Conservation (phyloP, 176 grass and related monocot genomes). For the Sorghum bicolor region DNA sequence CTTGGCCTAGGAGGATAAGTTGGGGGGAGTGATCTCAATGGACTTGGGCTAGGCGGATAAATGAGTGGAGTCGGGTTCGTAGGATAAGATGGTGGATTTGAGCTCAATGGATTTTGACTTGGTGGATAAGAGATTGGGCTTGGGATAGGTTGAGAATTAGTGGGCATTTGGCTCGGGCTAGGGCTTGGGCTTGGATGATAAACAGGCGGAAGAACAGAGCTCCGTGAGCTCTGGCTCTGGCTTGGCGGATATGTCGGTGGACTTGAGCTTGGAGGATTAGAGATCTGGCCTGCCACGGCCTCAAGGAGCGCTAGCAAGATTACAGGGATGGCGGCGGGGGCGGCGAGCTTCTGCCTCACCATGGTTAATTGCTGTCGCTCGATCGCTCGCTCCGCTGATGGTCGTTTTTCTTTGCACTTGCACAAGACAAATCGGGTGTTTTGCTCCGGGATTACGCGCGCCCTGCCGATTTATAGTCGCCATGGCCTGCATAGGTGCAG, state of each 20-base stretch:
- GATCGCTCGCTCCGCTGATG: too few relatives aligned
- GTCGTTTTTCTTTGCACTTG: too few relatives aligned
- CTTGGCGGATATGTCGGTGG: too few relatives aligned
- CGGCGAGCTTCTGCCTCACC: neutral
- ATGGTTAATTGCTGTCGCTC: neutral
- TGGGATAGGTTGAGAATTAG: too few relatives aligned
- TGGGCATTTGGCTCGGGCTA: too few relatives aligned
- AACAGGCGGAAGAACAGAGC: too few relatives aligned
- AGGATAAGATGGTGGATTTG: neutral
- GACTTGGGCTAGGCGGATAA: neutral
- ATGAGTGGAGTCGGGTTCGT: neutral
- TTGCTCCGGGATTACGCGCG: neutral
- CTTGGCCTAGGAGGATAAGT: neutral
- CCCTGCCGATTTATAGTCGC: neutral
- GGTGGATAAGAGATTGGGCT: neutral
- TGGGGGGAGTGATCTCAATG: too few relatives aligned
- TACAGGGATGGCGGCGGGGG: neutral
- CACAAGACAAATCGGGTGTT: neutral
- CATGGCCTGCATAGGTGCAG: fast-evolving
- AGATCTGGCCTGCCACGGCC: neutral
- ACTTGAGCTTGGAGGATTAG: neutral
- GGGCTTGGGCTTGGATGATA: too few relatives aligned
- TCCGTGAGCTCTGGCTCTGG: too few relatives aligned
- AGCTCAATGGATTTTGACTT: neutral
- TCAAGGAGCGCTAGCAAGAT: neutral